A percentile compares a stretch with the other conserved stretches of the same genome.
phyloP scores from a whole-genome alignment of 1,284 basidiomycete species.

The Porodaedalea pini region DNA sequence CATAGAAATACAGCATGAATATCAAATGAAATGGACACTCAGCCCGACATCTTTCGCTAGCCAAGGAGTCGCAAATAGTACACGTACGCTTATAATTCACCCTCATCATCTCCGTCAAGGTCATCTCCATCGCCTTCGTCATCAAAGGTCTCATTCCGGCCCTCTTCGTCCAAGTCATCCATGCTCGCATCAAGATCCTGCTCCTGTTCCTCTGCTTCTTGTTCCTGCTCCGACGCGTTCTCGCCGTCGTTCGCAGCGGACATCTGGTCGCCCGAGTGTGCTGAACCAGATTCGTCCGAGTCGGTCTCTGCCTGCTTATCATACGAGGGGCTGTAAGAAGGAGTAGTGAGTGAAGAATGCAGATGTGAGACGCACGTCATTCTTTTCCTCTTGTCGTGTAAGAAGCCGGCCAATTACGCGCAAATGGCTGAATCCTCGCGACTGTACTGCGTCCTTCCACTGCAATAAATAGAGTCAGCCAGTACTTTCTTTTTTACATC shows the following conservation, averaged over 20 bases:
- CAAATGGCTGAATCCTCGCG: slow-evolving; percentile 63
- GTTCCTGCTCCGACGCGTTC: slow-evolving; percentile 33
- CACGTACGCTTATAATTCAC: slow-evolving; percentile 26
- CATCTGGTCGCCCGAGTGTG: slow-evolving; percentile 46
- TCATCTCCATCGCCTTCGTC: too few species aligned
- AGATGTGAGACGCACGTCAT: slow-evolving; percentile 53
- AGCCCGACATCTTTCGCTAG: neutral
- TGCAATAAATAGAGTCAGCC: slow-evolving; percentile 12
- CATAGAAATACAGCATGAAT: too few species aligned
- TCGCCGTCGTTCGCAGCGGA: slow-evolving; percentile 36
- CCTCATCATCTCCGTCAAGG: slow-evolving; percentile 37
- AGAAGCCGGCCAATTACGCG: slow-evolving; percentile 69
- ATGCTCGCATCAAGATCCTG: slow-evolving; percentile 65
- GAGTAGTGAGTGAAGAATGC: neutral
- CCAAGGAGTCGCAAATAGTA: neutral
- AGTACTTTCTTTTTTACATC: neutral
- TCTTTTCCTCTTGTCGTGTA: slow-evolving; percentile 78
- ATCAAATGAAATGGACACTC: too few species aligned
- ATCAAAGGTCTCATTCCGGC: slow-evolving; percentile 35
- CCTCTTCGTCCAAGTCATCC: slow-evolving; percentile 68
- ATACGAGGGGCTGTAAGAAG: too few species aligned
- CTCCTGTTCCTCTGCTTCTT: slow-evolving; percentile 32
- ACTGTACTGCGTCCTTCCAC: slow-evolving; percentile 53
- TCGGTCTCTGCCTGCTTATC: slow-evolving; percentile 41
- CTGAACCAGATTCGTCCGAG: slow-evolving; percentile 47